These are phyloP conservation scores for Orychophragmus violaceus DNA, from an alignment of 345 rosid species.

Conservation along the genomic window DNA sequence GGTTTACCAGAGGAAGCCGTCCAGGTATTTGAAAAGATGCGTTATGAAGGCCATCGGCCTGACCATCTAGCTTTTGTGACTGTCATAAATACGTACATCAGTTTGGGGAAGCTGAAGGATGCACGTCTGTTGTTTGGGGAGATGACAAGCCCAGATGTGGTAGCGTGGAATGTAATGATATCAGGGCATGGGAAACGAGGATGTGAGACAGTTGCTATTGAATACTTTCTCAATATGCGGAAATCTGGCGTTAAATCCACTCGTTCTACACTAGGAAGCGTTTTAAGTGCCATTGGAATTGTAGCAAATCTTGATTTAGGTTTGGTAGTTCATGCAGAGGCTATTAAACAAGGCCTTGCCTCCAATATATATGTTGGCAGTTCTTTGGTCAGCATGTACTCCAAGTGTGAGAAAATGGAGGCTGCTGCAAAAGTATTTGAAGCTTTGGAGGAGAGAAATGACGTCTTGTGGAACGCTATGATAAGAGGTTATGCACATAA, in stretches of 20 bases:
- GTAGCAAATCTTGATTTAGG: conserved; percentile 56
- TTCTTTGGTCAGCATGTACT: conserved; percentile 79
- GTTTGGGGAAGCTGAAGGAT: conserved; percentile 62
- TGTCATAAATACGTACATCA: conserved; percentile 49
- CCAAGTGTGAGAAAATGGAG: conserved; percentile 65
- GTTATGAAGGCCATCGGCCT: conserved; percentile 45
- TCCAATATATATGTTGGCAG: conserved; percentile 83
- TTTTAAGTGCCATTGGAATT: conserved; percentile 64
- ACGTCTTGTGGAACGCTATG: conserved; percentile 82
- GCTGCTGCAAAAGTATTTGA: conserved; percentile 65
- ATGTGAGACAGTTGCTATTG: conserved; percentile 45
- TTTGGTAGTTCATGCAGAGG: conserved; percentile 75
- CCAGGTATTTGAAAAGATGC: conserved; percentile 51
- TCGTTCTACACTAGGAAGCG: conserved; percentile 83
- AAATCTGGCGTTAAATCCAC: conserved; percentile 58
- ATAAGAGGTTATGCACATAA: conserved; percentile 78
- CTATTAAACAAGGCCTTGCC: conserved; percentile 71
- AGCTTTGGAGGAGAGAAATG: conserved; percentile 57
- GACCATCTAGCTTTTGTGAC: conserved; percentile 72
- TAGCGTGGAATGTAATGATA: conserved; percentile 94
- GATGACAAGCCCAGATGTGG: conserved; percentile 63
- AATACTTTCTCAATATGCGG: conserved; percentile 57
- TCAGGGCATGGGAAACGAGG: conserved; percentile 87
- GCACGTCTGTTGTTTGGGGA: conserved; percentile 52
- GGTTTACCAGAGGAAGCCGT: conserved; percentile 67